Conservation (phyloP, 768 basidiomycete species). For the Pisolithus orientalis region DNA sequence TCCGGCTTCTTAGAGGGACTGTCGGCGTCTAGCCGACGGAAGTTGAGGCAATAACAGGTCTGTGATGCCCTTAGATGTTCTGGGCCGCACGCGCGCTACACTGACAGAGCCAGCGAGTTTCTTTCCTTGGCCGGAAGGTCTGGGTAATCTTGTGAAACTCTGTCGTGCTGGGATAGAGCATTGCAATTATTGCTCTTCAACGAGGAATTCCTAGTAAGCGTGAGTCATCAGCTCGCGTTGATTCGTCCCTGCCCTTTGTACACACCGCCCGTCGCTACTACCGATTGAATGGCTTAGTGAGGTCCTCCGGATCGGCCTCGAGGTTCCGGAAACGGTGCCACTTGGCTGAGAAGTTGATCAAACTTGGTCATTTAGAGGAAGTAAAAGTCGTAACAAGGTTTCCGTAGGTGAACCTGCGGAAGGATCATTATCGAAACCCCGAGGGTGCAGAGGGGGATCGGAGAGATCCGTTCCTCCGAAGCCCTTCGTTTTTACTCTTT, state of each 20-base stretch:
- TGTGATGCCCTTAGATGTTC: too few species aligned
- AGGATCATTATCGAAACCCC: conserved; percentile 58
- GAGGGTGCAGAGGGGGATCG: not conserved
- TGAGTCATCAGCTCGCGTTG: conserved; percentile 67
- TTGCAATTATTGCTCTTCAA: conserved; percentile 91
- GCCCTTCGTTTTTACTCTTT: conserved; percentile 5
- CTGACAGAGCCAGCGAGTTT: too few species aligned
- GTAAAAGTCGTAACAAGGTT: conserved; percentile 41
- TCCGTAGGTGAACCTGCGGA: conserved; percentile 80
- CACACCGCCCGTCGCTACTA: conserved; percentile 68
- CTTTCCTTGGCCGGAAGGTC: too few species aligned
- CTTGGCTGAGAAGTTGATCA: conserved; percentile 42
- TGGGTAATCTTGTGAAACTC: too few species aligned
- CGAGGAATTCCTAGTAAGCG: conserved; percentile 55
- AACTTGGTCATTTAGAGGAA: too few species aligned
- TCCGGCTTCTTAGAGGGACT: too few species aligned
- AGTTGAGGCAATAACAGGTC: too few species aligned
- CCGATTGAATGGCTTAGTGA: too few species aligned
- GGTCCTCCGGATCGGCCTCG: too few species aligned
- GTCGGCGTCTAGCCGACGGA: too few species aligned
- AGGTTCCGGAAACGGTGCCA: conserved; percentile 15
- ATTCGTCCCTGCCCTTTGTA: conserved; percentile 90
- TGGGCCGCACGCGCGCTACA: too few species aligned
- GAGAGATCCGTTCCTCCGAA: too few species aligned
- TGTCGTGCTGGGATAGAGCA: conserved; percentile 60